These are phyloP conservation scores for Ambrosia trifida DNA, from an alignment of 129 eudicot genomes.

Conservation along the genomic window DNA sequence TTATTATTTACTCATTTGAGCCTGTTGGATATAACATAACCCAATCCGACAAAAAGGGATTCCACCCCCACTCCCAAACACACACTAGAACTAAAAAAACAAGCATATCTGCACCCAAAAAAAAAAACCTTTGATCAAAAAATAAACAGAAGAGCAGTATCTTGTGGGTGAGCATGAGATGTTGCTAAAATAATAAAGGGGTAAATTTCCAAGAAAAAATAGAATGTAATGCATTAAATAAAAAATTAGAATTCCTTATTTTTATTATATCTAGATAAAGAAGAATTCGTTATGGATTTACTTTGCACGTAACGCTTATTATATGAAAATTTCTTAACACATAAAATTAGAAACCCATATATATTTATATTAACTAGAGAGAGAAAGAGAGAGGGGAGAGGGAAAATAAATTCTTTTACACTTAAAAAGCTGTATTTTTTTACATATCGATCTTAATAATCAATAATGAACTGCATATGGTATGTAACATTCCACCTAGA, in stretches of 20 bases:
- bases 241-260: neutral
- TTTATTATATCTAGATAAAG: no score
- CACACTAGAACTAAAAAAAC: no score
- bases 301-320: no score
- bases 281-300: no score
- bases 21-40: neutral
- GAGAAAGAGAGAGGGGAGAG: neutral
- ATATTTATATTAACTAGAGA: neutral
- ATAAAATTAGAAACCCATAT: neutral
- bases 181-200: neutral
- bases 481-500: no score
- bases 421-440: neutral
- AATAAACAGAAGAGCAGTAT: neutral
- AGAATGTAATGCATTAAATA: no score
- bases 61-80: neutral
- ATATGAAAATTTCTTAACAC: no score
- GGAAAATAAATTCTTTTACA: neutral
- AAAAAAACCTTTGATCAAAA: no score
- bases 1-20: neutral
- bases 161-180: neutral
- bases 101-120: no score
- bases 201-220: no score
- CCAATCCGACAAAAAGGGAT: neutral
- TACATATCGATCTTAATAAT: no score
- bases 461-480: neutral